Conservation (phyloP, 768 basidiomycete species). For the Boletus bicolor region DNA sequence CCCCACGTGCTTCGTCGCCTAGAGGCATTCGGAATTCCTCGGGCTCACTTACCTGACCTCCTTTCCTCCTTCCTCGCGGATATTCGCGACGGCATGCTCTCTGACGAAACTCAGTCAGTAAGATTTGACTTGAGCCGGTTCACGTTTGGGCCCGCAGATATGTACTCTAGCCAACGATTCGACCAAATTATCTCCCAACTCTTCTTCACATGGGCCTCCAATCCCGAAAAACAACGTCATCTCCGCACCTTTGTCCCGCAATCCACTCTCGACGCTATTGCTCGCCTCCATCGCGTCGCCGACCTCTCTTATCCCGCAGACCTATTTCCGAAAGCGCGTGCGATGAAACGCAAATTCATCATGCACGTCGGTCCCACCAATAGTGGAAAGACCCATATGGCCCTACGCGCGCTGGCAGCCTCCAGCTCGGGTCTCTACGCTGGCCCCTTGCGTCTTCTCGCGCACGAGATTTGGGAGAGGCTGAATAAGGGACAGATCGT, state of each 20-base stretch:
- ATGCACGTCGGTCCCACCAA: conserved; percentile 99
- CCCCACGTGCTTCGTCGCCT: conserved; percentile 40
- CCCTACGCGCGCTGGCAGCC: conserved; percentile 81
- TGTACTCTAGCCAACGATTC: conserved; percentile 25
- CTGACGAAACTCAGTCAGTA: conserved; percentile 10
- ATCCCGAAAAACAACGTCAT: conserved; percentile 27
- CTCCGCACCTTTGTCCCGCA: conserved; percentile 29
- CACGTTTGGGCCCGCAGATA: conserved; percentile 31
- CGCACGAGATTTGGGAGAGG: conserved; percentile 91
- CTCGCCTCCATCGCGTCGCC: conserved; percentile 36
- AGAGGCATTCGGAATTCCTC: conserved; percentile 47
- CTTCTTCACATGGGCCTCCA: conserved; percentile 55
- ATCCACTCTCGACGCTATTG: conserved; percentile 38
- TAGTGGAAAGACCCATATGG: conserved; percentile 94
- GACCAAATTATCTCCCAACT: conserved; percentile 51
- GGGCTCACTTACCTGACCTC: conserved; percentile 36
- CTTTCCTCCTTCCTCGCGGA: conserved; percentile 41
- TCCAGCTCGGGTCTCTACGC: conserved; percentile 78
- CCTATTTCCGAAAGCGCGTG: conserved; percentile 50
- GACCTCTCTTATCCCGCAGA: conserved; percentile 49
- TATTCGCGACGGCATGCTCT: conserved; percentile 35
- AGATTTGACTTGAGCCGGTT: conserved; percentile 44
- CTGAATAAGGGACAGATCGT: conserved; percentile 88
- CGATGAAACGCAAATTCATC: conserved; percentile 70
- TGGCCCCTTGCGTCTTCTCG: conserved; percentile 88